Conservation (phyloP, 257 asterid species). For the Solanum chilense region DNA sequence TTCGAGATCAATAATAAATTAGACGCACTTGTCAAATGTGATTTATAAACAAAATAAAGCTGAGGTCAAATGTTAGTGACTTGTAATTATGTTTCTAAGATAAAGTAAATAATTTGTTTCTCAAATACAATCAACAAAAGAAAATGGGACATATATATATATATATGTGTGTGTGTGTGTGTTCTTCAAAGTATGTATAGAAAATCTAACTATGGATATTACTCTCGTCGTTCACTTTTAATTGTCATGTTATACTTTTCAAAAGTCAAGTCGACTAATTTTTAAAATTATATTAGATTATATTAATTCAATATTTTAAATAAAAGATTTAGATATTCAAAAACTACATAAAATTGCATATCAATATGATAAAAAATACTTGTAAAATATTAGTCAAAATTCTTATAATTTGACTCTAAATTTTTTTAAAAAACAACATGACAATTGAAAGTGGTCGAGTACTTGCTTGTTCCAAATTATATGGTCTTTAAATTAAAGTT, state of each 20-base stretch:
- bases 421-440: too few relatives aligned
- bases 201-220: background rate
- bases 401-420: too few relatives aligned
- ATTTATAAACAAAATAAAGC: background rate
- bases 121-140: background rate
- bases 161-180: too few relatives aligned
- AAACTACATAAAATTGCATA: background rate
- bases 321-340: too few relatives aligned
- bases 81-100: background rate
- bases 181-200: background rate
- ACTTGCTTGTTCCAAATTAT: background rate
- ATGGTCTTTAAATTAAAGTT: too few relatives aligned
- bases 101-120: background rate
- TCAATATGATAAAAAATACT: too few relatives aligned
- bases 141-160: background rate
- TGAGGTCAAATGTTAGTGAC: background rate
- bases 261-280: background rate
- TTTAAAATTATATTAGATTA: too few relatives aligned
- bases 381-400: too few relatives aligned
- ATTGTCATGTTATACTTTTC: background rate
- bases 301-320: too few relatives aligned
- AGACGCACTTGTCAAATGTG: background rate
- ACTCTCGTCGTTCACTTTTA: accelerated
- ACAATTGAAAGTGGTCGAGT: background rate
- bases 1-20: too few relatives aligned